A percentile compares a stretch with the other conserved stretches of the same genome.
These are phyloP conservation scores for Alternaria ventricosa DNA, from an alignment of 2,329 filamentous ascomycete species.

Conservation along the genomic window DNA sequence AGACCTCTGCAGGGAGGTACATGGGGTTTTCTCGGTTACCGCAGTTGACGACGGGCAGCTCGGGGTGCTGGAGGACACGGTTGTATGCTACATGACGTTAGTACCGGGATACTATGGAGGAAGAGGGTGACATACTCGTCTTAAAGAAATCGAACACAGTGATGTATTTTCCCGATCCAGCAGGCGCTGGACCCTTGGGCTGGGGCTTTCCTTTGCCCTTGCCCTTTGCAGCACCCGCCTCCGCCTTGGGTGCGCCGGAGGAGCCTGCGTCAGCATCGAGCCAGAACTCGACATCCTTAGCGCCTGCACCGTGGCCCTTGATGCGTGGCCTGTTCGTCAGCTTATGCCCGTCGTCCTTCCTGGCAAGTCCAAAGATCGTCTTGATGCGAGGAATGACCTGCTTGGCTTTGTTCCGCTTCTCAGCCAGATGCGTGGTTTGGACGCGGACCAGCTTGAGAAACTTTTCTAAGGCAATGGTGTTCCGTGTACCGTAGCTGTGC, in stretches of 20 bases:
- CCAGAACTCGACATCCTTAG: slow-evolving; percentile 34
- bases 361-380: slow-evolving; percentile 50
- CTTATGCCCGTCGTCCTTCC: slow-evolving; percentile 42
- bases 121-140: slow-evolving; percentile 5
- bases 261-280: slow-evolving; percentile 13
- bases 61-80: slow-evolving; percentile 11
- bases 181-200: neutral
- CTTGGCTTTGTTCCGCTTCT: slow-evolving; percentile 41
- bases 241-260: slow-evolving; percentile 5
- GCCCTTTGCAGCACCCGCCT: slow-evolving; percentile 11
- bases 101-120: neutral
- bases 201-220: slow-evolving; percentile 18
- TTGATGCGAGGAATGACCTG: slow-evolving; percentile 47
- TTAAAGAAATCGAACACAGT: slow-evolving; percentile 30
- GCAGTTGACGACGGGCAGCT: slow-evolving; percentile 31
- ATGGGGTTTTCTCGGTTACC: slow-evolving; percentile 31
- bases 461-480: slow-evolving; percentile 29
- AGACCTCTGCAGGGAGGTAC: slow-evolving; percentile 35
- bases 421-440: slow-evolving; percentile 44
- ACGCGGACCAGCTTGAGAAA: slow-evolving; percentile 50
- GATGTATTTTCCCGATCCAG: slow-evolving; percentile 21
- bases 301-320: slow-evolving; percentile 20
- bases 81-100: slow-evolving; percentile 13
- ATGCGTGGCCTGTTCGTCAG: slow-evolving; percentile 22
- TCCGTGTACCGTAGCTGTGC: slow-evolving; percentile 19